Base-by-base conservation (phyloP, 371 early-diverging fungal genomes). In the Nematocida displodere region DNA sequence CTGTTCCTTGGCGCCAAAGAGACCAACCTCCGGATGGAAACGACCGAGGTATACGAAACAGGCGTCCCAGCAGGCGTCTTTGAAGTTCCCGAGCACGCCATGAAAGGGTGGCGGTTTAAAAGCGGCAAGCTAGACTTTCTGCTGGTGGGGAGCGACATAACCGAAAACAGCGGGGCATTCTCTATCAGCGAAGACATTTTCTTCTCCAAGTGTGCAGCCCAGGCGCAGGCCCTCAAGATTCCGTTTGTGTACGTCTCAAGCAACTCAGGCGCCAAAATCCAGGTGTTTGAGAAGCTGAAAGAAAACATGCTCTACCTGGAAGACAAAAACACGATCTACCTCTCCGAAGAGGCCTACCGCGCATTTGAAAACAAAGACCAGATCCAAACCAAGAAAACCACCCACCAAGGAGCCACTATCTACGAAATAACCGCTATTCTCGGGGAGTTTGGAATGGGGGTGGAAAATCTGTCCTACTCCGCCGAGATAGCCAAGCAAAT, bases 211-310 rank as follows among this genome's bases (percentile, higher is more conserved):
- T 94, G 92, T 11, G 90, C 93, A 20, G 88, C 90, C 84, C 84
- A 88, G 54, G 94, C 94, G 2, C 88, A 93, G 55, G 55, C 85
- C 59, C 82, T 88, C 56, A 82, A 93, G 67, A 82, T 92, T 36
- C 95, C 95, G 37, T 90, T 95, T 77, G 85, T 96, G 31, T 95
- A 94, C 86, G 84, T 97, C 61, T 91, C 93, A 47, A 94, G 94
- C 76, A 97, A 96, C 88, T 93, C 93, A 64, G 97, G 97, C 76
- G 97, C 96, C n/a, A 90, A 96, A 77, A 93, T 97, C 71, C 95
- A 95, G 40, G 87, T 97, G 47, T 93, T 93, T 47, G 91, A 91
- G 66, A 92, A 92, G 78, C 85, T 96, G 31, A 88, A 88, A 44
- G 49, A 48, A 11, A 4, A 54, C 5, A 76, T 64, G 13, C 31